Evolutionary conservation across 1,139 yeast species (phyloP).

Genomic region (Pneumocystis oryctolagi): DNA sequence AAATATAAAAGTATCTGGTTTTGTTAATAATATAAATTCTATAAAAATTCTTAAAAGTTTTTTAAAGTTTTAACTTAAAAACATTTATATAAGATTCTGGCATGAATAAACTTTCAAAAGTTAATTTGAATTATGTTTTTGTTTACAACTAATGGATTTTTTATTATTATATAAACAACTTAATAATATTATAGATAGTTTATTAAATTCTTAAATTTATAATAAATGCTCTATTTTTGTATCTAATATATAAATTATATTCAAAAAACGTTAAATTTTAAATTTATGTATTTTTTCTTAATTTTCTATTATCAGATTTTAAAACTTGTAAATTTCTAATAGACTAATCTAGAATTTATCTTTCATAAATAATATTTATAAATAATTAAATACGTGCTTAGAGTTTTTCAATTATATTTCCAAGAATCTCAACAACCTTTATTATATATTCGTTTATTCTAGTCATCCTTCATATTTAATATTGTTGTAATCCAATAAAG

Average conservation of each 20-base stretch:
- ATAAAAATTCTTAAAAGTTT: neutral
- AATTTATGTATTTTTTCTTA: neutral
- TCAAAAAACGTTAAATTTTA: neutral
- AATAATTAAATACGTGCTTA: neutral
- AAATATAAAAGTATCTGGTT: neutral
- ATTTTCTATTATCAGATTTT: neutral
- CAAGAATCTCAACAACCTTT: neutral
- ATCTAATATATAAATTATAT: neutral
- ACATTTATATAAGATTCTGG: neutral
- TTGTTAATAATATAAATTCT: neutral
- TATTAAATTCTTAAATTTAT: neutral
- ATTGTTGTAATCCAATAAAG: neutral
- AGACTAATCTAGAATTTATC: too few species aligned
- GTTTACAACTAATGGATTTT: neutral
- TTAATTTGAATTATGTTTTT: neutral
- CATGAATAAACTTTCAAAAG: neutral
- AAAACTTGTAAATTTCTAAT: too few species aligned
- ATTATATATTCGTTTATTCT: neutral
- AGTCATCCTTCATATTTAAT: neutral
- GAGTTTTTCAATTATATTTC: neutral
- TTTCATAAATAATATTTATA: neutral
- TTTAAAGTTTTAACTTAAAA: neutral
- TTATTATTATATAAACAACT: neutral
- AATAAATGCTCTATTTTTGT: neutral
- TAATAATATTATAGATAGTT: neutral